phyloP scores from a whole-genome alignment of 1,284 basidiomycete genomes.

The Tausonia pullulans region DNA sequence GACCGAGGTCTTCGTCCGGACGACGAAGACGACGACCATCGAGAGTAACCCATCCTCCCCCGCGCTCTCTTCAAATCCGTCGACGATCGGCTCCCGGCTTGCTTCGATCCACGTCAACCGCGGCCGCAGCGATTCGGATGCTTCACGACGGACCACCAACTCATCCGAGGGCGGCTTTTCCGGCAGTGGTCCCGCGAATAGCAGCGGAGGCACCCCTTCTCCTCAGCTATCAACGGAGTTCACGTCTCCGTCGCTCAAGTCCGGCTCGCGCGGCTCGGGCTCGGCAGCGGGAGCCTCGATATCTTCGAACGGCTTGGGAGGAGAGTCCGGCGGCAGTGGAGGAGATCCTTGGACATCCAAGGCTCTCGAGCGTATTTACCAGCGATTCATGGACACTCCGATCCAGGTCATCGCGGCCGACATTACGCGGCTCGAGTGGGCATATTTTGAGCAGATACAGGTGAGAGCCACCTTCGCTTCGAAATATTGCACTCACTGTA shows the following conservation, averaged over 20 bases:
- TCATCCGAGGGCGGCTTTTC: background rate
- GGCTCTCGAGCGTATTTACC: background rate
- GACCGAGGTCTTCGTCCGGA: slow-evolving; percentile 22
- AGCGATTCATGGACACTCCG: slow-evolving; percentile 5
- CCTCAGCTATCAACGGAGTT: background rate
- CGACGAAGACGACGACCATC: slow-evolving; percentile 21
- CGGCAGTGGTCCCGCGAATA: background rate
- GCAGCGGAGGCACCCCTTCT: no score
- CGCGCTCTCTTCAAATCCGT: background rate
- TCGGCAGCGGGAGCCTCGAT: background rate
- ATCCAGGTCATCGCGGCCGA: slow-evolving; percentile 29
- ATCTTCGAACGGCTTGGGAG: background rate
- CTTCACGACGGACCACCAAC: background rate
- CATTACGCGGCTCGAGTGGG: slow-evolving; percentile 34
- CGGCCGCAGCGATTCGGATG: background rate
- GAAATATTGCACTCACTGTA: background rate
- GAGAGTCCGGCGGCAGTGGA: no score
- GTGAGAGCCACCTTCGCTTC: slow-evolving; percentile 19
- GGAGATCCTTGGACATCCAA: slow-evolving; percentile 9
- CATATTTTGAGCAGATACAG: slow-evolving; percentile 28
- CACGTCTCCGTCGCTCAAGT: background rate
- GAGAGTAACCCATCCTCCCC: slow-evolving; percentile 19
- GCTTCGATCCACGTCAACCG: background rate
- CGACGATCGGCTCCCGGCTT: background rate
- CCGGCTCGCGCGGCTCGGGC: background rate